Evolutionary conservation across 148 eudicot species (phyloP), one percentile per base, ranked within the genome.

Genomic region (Tetragonia tetragonoides): DNA sequence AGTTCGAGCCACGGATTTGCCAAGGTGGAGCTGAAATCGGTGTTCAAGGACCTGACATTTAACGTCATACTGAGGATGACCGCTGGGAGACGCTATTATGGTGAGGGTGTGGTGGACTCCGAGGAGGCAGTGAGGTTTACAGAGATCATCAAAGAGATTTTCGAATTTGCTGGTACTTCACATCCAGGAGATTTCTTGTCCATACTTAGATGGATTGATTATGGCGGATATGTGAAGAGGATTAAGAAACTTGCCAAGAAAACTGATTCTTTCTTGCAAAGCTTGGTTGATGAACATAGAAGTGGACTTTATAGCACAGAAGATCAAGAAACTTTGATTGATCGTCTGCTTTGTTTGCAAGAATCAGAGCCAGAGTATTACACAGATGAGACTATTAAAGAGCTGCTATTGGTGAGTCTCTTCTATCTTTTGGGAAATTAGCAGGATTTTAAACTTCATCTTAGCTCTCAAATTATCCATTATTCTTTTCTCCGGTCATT

Each of bases 61-160:
- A 84, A 86, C 70, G 20, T 66, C 12, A 68, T 88, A 15, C 71
- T 86, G 86, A 79, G 89, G 66, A 84, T 88, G 91, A 57, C 86
- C 15, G 82, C 91, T 12, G 91, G 91, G 65, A 86, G 85, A 73
- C 42, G 91, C 38, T 88, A 85, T n/a, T 86, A 24, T 37, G 86
- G 84, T 3, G 85, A 75, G 40, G 78, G 66, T 20, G 71, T 39
- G 72, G 81, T 60, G 38, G 72, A 78, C 21, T 54, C 18, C 3
- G 78, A 72, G 65, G 88, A 88, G 73, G 87, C 80, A 24, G 15
- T 11, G 12, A 20, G 59, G 64, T 77, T 82, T 77, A 82, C 81
- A 46, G 81, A 78, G 54, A 60, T 78, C 11, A 78, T 82, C 1
- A 74, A 60, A 9, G 81, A 82, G 75, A 39, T 82, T 68, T n/a